These are phyloP conservation scores for Didymella glomerata DNA, from an alignment of 2,329 filamentous ascomycete species.

Conservation along the genomic window DNA sequence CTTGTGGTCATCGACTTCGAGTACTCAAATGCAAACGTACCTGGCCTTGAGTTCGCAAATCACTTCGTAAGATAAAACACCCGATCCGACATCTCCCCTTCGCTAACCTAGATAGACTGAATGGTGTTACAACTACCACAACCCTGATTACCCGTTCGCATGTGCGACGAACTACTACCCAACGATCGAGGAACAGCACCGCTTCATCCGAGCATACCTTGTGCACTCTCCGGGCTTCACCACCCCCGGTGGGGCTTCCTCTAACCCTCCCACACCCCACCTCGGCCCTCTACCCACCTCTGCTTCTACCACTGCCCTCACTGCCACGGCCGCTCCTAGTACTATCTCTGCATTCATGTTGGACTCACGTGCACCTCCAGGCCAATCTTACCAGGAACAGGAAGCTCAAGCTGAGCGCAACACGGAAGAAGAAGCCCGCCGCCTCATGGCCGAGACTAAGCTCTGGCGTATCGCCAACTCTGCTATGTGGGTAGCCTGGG, in stretches of 20 bases:
- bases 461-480: slow-evolving; percentile 90
- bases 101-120: slow-evolving; percentile 65
- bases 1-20: slow-evolving; percentile 98
- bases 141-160: slow-evolving; percentile 68
- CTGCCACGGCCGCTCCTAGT: slow-evolving; percentile 46
- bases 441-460: slow-evolving; percentile 78
- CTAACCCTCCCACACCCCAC: slow-evolving; percentile 52
- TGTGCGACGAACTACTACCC: slow-evolving; percentile 79
- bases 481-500: slow-evolving; percentile 94
- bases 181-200: slow-evolving; percentile 78
- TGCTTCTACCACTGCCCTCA: slow-evolving; percentile 45
- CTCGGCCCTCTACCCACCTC: slow-evolving; percentile 42
- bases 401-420: slow-evolving; percentile 65
- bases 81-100: not conserved
- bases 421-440: slow-evolving; percentile 72
- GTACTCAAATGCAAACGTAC: slow-evolving; percentile 88
- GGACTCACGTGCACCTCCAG: slow-evolving; percentile 62
- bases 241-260: slow-evolving; percentile 62
- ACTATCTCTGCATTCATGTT: slow-evolving; percentile 75
- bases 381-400: slow-evolving; percentile 46
- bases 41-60: slow-evolving; percentile 92
- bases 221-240: slow-evolving; percentile 77
- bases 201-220: slow-evolving; percentile 87
- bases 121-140: slow-evolving; percentile 98
- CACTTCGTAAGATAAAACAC: slow-evolving; percentile 73